Evolutionary conservation across 441 rosid species (phyloP).

Genomic region (Brassica balearica): DNA sequence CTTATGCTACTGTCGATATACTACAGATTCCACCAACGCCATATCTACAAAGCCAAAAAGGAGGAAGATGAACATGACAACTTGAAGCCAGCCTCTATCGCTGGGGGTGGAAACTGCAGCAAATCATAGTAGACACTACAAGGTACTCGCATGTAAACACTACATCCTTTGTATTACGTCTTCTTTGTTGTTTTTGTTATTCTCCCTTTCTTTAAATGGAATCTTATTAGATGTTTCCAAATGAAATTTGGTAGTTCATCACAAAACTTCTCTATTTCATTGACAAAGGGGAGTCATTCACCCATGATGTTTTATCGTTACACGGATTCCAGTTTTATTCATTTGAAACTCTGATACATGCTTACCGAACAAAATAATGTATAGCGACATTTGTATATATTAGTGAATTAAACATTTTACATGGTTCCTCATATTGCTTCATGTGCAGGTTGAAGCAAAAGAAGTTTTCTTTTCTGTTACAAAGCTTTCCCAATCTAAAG

Average conservation of each 20-base stretch:
- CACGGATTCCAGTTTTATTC: background rate
- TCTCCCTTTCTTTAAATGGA: slow-evolving; percentile 28
- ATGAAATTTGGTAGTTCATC: slow-evolving; percentile 60
- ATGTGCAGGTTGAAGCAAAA: no score
- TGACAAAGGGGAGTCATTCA: slow-evolving; percentile 93
- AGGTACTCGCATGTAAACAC: slow-evolving; percentile 86
- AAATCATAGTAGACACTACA: slow-evolving; percentile 60
- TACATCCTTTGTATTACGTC: slow-evolving; percentile 8
- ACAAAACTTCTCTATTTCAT: slow-evolving; percentile 91
- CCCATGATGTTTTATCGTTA: slow-evolving; percentile 55
- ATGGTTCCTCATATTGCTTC: no score
- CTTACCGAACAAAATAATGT: no score
- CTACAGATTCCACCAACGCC: background rate
- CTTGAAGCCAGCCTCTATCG: background rate
- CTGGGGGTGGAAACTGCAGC: background rate
- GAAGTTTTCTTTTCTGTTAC: no score
- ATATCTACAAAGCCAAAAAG: background rate
- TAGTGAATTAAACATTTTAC: no score
- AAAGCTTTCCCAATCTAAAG: no score
- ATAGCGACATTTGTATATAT: no score
- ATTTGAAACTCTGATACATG: background rate
- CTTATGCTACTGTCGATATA: background rate
- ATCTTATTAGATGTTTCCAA: slow-evolving; percentile 1
- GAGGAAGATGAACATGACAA: background rate
- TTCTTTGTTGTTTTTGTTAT: slow-evolving; percentile 11